A percentile compares a stretch with the other conserved stretches of the same genome.
These are phyloP conservation scores for Eragrostis nindensis DNA, from an alignment of 176 grass and related monocot genomes.

Conservation along the genomic window DNA sequence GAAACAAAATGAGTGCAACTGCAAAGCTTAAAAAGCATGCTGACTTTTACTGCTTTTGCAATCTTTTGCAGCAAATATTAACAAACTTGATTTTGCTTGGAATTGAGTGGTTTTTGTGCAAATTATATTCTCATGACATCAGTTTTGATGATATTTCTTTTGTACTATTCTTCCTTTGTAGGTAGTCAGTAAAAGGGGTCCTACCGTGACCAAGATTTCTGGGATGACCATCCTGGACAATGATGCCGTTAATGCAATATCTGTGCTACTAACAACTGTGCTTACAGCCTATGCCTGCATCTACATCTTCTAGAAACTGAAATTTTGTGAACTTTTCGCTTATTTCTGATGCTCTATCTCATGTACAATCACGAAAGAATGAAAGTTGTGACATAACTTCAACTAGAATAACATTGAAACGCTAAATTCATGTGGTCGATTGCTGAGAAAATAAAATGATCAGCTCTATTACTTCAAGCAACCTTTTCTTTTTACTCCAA, in stretches of 20 bases:
- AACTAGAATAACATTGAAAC: constrained; percentile 19
- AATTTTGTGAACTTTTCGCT: background rate
- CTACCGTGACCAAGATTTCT: constrained; percentile 81
- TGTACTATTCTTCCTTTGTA: constrained; percentile 46
- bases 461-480: background rate
- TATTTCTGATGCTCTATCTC: constrained; percentile 10
- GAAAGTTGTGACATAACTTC: background rate
- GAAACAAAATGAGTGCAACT: constrained; percentile 1
- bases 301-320: constrained; percentile 57
- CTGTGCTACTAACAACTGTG: constrained; percentile 65
- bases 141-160: constrained; percentile 12
- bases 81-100: background rate
- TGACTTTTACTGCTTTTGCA: background rate
- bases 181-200: constrained; percentile 79
- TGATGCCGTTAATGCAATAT: constrained; percentile 83
- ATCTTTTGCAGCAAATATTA: constrained; percentile 15
- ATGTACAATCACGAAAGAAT: constrained; percentile 14
- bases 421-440: constrained; percentile 3
- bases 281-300: constrained; percentile 75
- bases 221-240: constrained; percentile 84
- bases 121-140: constrained; percentile 27
- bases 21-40: background rate
- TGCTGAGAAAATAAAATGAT: constrained; percentile 14
- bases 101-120: background rate
- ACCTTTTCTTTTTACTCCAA: background rate